Evolutionary conservation across 1,284 basidiomycete genomes (phyloP), one percentile per base, ranked within the genome.

Genomic region (Erythrobasidium hasegawianum): DNA sequence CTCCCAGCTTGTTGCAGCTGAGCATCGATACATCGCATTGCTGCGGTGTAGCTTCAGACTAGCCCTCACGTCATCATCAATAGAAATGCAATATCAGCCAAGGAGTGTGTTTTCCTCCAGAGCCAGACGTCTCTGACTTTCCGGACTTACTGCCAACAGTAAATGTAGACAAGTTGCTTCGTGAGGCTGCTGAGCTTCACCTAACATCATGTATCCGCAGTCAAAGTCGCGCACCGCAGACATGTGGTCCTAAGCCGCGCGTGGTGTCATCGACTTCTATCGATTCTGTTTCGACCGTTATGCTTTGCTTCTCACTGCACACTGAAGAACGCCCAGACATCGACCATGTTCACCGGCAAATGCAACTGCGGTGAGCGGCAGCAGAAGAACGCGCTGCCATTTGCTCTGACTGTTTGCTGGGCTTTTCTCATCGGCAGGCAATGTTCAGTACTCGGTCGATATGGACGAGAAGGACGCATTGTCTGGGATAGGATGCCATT

Each of bases 401-500:
- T 24, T 22, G 20, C 8, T 10, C 33, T 27, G 43, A 55, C 18
- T 1, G 4, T 14, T 26, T n/a, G 16, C 1, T 13, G 1, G 24
- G 40, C 20, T 26, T 22, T 40, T 16, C 9, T 14, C 26, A 13
- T 1, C n/a, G 27, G 13, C 56, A 65, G 62, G 62, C 14, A 43
- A 43, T 13, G 29, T 65, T 16, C 45, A 50, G n/a, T 65, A 50
- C 55, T 22, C 18, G 24, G 13, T 65, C 20, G 53, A 65, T 41
- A 56, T 53, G 20, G 55, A 41, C 8, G 62, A 65, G 33, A 22
- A 47, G 16, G 49, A 65, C 5, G 33, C 54, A 5, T 27, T 65
- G 16, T n/a, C 10, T 40, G 62, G 62, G 18, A 40, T 65, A 11
- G 62, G 40, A 10, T 65, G 62, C 22, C 62, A 65, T 45, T 65